These are phyloP conservation scores for Pichia occidentalis DNA, from an alignment of 805 yeast species.

Conservation along the genomic window DNA sequence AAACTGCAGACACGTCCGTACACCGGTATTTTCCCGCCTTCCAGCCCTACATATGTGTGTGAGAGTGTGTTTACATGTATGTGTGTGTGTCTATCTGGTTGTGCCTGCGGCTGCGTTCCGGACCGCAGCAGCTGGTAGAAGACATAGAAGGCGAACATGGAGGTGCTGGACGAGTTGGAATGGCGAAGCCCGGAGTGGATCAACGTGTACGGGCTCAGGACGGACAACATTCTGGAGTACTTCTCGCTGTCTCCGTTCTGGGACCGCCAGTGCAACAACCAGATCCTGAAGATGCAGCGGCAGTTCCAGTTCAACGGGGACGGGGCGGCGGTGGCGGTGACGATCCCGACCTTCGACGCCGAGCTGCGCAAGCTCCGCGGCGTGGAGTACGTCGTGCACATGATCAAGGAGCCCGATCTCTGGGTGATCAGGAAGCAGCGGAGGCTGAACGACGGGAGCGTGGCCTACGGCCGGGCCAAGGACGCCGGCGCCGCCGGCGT, in stretches of 20 bases:
- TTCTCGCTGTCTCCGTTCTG: slow-evolving; percentile 92
- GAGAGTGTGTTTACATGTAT: no score
- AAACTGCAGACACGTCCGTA: no score
- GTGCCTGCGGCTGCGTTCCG: no score
- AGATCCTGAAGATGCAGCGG: slow-evolving; percentile 89
- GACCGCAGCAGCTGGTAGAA: no score
- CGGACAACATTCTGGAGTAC: slow-evolving; percentile 88
- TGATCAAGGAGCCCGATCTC: slow-evolving; percentile 80
- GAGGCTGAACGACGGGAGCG: slow-evolving; percentile 39
- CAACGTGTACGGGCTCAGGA: slow-evolving; percentile 76
- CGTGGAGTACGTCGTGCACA: slow-evolving; percentile 69
- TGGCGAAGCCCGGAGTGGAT: slow-evolving; percentile 99
- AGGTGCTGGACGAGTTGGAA: slow-evolving; percentile 72
- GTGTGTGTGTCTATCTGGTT: no score
- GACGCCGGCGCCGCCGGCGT: slow-evolving; percentile 62
- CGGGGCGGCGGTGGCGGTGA: slow-evolving; percentile 24
- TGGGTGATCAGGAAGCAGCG: slow-evolving; percentile 87
- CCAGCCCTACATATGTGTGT: no score
- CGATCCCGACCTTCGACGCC: slow-evolving; percentile 31
- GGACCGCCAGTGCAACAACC: slow-evolving; percentile 90
- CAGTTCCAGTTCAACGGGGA: no score
- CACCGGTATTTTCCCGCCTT: no score
- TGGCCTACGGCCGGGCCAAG: neutral
- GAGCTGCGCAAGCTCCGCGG: slow-evolving; percentile 79
- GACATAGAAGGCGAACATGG: no score